Evolutionary conservation across 306 rosid genomes (phyloP).

Genomic region (Cicer bijugum): DNA sequence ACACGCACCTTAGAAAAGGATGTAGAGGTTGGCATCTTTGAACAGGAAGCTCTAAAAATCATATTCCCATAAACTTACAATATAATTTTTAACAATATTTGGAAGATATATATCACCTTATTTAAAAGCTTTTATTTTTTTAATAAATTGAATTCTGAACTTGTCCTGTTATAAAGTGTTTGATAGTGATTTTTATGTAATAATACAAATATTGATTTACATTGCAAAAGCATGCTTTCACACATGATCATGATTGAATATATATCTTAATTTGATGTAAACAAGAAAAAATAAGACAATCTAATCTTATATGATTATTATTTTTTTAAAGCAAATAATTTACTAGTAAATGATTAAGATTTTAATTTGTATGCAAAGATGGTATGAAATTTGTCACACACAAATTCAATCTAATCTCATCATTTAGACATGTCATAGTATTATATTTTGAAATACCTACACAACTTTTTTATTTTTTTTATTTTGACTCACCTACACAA

Average conservation of each 20-base stretch:
- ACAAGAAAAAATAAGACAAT: not conserved
- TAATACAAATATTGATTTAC: slow-evolving; percentile 16
- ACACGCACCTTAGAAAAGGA: slow-evolving; percentile 30
- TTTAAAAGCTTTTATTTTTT: slow-evolving; percentile 51
- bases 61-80: slow-evolving; percentile 13
- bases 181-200: slow-evolving; percentile 51
- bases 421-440: not conserved
- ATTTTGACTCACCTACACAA: too few species aligned
- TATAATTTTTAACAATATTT: not conserved
- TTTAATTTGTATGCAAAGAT: not conserved
- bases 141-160: slow-evolving; percentile 46
- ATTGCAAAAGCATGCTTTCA: slow-evolving; percentile 46
- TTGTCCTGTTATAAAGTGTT: slow-evolving; percentile 54
- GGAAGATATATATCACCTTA: slow-evolving; percentile 35
- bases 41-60: slow-evolving; percentile 47
- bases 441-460: too few species aligned
- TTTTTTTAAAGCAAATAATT: not conserved
- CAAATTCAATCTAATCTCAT: not conserved
- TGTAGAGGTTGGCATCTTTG: slow-evolving; percentile 39
- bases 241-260: slow-evolving; percentile 13
- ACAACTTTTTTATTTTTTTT: too few species aligned
- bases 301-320: not conserved
- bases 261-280: slow-evolving; percentile 12
- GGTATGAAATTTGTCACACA: too few species aligned
- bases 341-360: not conserved